Base-by-base conservation (phyloP, 106 monocot species). In the Cymbidium sinense region DNA sequence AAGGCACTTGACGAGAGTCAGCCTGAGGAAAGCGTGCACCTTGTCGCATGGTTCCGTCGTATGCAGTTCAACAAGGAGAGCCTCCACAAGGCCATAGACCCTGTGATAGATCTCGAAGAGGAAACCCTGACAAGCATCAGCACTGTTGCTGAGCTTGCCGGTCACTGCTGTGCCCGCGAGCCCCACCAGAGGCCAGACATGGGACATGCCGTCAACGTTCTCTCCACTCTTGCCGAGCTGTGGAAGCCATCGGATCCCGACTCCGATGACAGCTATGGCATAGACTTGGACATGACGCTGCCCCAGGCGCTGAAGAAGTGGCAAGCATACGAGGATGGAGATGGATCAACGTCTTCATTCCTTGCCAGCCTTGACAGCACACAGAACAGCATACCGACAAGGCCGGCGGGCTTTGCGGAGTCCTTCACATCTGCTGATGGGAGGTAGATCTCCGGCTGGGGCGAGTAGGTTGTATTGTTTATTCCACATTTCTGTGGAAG, bases 141-240 rank as follows among this genome's bases (percentile, higher is more conserved):
- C 76, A 87, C 79, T 1, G 83, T 92, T 0, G 75, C 85, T 17
- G 89, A 92, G 80, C 85, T 92, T 0, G 91, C 91, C 5, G 88
- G 88, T 21, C 87, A 92, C 64, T 92, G 91, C 79, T 89, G 89
- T n/a, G 85, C 83, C 6, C 82, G 87, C 18, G 91, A 92, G 79
- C 91, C 91, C 9, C 75, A 87, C 58, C 91, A 87, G 75, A 52
- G 91, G 75, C 91, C 91, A 9, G 89, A 92, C 70, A 92, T 92
- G 91, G 89, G 91, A 19, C 80, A 92, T 35, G 91, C 79, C 4
- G 91, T 92, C 61, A 92, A 85, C 41, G 89, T 86, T 4, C 83
- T 92, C 2, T 83, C 85, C 13, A 81, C 89, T 6, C 86, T 92
- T 4, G 72, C 88, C 2, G 88, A 89, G 79, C 80, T 89, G 18